Conservation (phyloP, 805 yeast genomes). For the Ogataea minuta region DNA sequence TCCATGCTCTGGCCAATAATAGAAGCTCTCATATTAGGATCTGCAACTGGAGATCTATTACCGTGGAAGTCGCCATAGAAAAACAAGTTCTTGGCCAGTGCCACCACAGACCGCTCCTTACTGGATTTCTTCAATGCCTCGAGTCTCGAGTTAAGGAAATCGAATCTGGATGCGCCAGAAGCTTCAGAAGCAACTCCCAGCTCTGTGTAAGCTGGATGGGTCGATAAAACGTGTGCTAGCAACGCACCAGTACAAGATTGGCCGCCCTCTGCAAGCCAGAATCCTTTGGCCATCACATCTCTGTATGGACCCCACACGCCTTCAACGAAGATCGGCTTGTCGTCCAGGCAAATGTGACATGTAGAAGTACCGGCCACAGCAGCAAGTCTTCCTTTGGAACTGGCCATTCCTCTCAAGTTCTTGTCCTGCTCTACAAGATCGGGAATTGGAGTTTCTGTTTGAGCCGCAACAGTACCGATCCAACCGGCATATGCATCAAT, state of each 20-base stretch:
- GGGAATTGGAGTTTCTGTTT: slow-evolving; percentile 58
- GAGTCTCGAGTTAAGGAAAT: slow-evolving; percentile 71
- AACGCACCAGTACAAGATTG: slow-evolving; percentile 96
- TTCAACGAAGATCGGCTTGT: slow-evolving; percentile 81
- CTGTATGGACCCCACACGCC: slow-evolving; percentile 99
- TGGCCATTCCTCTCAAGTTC: slow-evolving; percentile 46
- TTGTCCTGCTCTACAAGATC: slow-evolving; percentile 49
- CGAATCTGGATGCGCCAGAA: slow-evolving; percentile 73
- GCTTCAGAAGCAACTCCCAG: slow-evolving; percentile 65
- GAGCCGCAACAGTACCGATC: slow-evolving; percentile 97
- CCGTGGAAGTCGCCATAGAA: slow-evolving; percentile 97
- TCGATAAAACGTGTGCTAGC: slow-evolving; percentile 79
- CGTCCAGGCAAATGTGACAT: slow-evolving; percentile 87
- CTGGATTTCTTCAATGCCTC: slow-evolving; percentile 60
- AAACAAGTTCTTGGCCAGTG: slow-evolving; percentile 79
- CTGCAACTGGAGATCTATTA: slow-evolving; percentile 96
- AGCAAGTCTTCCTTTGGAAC: slow-evolving; percentile 82
- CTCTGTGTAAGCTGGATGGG: slow-evolving; percentile 85
- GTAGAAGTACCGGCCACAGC: slow-evolving; percentile 99
- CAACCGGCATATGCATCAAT: slow-evolving; percentile 99
- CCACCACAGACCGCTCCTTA: slow-evolving; percentile 67
- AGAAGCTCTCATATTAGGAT: slow-evolving; percentile 87
- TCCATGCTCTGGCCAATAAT: slow-evolving; percentile 95
- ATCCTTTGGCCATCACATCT: slow-evolving; percentile 85
- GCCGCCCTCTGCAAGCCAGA: slow-evolving; percentile 99